Percentiles rank a stretch among this genome's conserved stretches.
Conservation (phyloP, 2,329 filamentous ascomycete genomes). For the Coniochaeta prunicola region DNA sequence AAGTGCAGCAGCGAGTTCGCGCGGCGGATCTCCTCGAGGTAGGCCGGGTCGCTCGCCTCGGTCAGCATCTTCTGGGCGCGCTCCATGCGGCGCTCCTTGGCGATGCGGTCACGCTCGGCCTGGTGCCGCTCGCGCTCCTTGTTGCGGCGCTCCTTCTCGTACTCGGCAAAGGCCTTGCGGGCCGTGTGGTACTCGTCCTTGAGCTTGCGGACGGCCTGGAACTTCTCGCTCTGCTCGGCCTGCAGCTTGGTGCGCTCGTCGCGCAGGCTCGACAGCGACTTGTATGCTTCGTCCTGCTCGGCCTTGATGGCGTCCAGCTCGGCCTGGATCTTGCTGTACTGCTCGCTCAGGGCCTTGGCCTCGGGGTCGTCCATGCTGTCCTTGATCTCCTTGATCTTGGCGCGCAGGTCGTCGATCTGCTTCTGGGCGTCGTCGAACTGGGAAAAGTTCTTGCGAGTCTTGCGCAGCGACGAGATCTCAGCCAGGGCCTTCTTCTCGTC, state of each 20-base stretch:
- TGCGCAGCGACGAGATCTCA: conserved; percentile 76
- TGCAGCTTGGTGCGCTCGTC: conserved; percentile 83
- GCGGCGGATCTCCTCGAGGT: conserved; percentile 84
- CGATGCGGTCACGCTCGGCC: conserved; percentile 69
- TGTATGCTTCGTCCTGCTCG: conserved; percentile 85
- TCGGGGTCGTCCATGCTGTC: conserved; percentile 89
- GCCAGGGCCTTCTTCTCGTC: conserved; percentile 92
- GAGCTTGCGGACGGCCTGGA: conserved; percentile 69
- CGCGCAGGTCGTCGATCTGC: conserved; percentile 79
- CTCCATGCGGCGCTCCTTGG: conserved; percentile 68
- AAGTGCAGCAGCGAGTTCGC: conserved; percentile 83
- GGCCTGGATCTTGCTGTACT: conserved; percentile 76
- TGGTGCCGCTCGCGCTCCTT: conserved; percentile 69
- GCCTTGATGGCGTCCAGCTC: conserved; percentile 88
- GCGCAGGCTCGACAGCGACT: conserved; percentile 74
- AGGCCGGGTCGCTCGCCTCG: conserved; percentile 80
- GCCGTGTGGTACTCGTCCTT: conserved; percentile 83
- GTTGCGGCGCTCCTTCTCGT: conserved; percentile 76
- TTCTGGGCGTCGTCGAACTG: conserved; percentile 81
- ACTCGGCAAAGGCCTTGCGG: conserved; percentile 75
- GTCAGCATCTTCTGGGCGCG: conserved; percentile 69
- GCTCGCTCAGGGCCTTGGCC: conserved; percentile 77
- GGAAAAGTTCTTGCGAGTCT: conserved; percentile 85
- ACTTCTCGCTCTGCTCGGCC: conserved; percentile 82
- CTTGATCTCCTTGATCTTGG: conserved; percentile 81